A percentile compares a stretch with the other conserved stretches of the same genome.
These are phyloP conservation scores for Xylaria sp. DNA, from an alignment of 2,329 filamentous ascomycete genomes.

Conservation along the genomic window DNA sequence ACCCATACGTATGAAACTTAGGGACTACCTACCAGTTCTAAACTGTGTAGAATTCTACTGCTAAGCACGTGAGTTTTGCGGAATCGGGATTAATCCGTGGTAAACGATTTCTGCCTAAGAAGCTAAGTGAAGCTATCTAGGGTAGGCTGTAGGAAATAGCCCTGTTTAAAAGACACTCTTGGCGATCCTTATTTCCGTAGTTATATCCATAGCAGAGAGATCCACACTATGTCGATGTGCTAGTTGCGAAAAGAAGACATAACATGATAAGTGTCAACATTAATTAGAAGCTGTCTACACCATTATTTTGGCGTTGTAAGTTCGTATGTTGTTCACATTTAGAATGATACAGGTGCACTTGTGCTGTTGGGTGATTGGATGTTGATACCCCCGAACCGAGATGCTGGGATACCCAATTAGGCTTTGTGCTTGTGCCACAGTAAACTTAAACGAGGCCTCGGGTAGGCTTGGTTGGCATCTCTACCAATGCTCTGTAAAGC, in stretches of 20 bases:
- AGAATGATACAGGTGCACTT: not conserved
- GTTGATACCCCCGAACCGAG: slow-evolving; percentile 17
- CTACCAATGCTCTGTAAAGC: not conserved
- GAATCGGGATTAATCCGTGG: not conserved
- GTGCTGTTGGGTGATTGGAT: slow-evolving; percentile 5
- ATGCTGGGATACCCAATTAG: slow-evolving; percentile 1
- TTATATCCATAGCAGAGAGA: not conserved
- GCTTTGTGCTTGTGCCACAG: not conserved
- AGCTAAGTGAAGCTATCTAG: slow-evolving; percentile 3
- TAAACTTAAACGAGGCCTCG: not conserved
- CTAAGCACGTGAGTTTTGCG: not conserved
- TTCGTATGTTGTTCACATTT: not conserved
- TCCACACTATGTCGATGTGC: not conserved
- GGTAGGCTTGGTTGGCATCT: not conserved
- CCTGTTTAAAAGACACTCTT: not conserved
- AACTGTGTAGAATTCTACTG: not conserved
- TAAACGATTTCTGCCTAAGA: not conserved
- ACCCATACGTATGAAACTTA: not conserved
- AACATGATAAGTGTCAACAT: not conserved
- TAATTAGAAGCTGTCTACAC: not conserved
- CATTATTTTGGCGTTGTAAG: not conserved
- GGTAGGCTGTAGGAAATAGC: not conserved
- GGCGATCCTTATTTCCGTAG: not conserved
- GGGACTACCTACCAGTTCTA: not conserved
- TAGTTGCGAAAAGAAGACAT: not conserved